Conservation (phyloP, 495 filamentous ascomycete species). For the Mycothermus thermophilus region DNA sequence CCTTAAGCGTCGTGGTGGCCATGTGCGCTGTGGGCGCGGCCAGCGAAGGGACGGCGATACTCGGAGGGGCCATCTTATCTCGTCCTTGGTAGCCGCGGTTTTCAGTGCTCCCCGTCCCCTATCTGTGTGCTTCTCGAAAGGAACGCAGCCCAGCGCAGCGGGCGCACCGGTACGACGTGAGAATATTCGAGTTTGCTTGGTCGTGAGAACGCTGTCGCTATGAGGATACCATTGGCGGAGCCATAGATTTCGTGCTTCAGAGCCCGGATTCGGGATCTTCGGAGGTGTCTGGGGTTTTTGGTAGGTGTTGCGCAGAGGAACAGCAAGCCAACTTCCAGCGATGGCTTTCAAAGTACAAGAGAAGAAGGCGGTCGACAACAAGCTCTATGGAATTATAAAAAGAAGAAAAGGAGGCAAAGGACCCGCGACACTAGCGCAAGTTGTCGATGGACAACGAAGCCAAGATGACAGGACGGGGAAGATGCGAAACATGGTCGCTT, state of each 20-base stretch:
- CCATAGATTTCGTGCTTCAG: not conserved
- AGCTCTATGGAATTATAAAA: not conserved
- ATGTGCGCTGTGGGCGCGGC: slow-evolving; percentile 39
- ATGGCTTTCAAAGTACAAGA: slow-evolving; percentile 9
- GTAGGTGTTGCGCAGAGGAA: not conserved
- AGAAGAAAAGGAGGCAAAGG: not conserved
- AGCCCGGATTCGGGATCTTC: not conserved
- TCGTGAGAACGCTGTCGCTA: slow-evolving; percentile 4
- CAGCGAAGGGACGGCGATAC: slow-evolving; percentile 31
- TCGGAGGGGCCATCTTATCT: slow-evolving; percentile 31
- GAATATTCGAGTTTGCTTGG: slow-evolving; percentile 3
- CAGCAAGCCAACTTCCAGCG: slow-evolving; percentile 12
- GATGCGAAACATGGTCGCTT: too few relatives aligned
- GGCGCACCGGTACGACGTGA: not conserved
- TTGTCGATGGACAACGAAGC: too few relatives aligned
- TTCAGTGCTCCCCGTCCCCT: not conserved
- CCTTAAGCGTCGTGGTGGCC: slow-evolving; percentile 82
- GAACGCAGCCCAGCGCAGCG: not conserved
- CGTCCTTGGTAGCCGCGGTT: not conserved
- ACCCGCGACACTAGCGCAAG: too few relatives aligned
- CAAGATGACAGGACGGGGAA: too few relatives aligned
- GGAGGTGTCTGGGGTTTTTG: not conserved
- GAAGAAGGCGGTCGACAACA: too few relatives aligned
- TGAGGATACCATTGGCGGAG: not conserved
- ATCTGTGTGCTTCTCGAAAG: not conserved